These are phyloP conservation scores for Fremontodendron californicum DNA, from an alignment of 345 rosid genomes.

Conservation along the genomic window DNA sequence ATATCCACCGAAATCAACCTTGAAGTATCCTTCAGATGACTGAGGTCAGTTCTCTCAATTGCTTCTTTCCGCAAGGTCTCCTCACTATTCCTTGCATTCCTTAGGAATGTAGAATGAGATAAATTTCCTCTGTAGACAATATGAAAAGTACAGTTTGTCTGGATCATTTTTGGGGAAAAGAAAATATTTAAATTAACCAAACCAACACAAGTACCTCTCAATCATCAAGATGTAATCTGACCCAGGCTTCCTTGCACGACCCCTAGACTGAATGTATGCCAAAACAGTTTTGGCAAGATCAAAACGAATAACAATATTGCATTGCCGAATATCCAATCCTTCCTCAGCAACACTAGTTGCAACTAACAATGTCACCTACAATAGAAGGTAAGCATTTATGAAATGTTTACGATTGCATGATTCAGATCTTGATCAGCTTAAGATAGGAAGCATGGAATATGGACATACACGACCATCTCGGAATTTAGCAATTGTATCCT, in stretches of 20 bases:
- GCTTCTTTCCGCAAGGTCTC: slow-evolving; percentile 96
- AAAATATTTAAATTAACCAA: neutral
- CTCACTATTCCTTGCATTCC: slow-evolving; percentile 97
- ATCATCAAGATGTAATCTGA: slow-evolving; percentile 98
- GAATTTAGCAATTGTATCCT: slow-evolving; percentile 85
- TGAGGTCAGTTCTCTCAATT: slow-evolving; percentile 93
- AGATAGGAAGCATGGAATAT: neutral
- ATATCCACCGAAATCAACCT: slow-evolving; percentile 72
- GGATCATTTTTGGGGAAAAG: neutral
- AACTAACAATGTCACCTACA: slow-evolving; percentile 83
- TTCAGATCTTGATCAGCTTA: neutral
- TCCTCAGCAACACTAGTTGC: slow-evolving; percentile 99
- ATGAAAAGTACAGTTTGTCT: neutral
- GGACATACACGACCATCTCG: slow-evolving; percentile 91
- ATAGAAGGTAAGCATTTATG: slow-evolving; percentile 14
- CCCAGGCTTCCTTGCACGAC: slow-evolving; percentile 99
- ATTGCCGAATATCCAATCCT: slow-evolving; percentile 98
- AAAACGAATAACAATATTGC: slow-evolving; percentile 97
- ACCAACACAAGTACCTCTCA: slow-evolving; percentile 62
- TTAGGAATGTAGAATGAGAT: slow-evolving; percentile 81
- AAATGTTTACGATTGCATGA: slow-evolving; percentile 13
- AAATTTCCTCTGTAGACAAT: slow-evolving; percentile 59
- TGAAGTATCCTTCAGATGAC: slow-evolving; percentile 86
- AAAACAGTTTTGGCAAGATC: slow-evolving; percentile 99
- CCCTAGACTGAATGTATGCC: slow-evolving; percentile 97